Conservation (phyloP, 345 rosid genomes). For the Laguncularia racemosa region DNA sequence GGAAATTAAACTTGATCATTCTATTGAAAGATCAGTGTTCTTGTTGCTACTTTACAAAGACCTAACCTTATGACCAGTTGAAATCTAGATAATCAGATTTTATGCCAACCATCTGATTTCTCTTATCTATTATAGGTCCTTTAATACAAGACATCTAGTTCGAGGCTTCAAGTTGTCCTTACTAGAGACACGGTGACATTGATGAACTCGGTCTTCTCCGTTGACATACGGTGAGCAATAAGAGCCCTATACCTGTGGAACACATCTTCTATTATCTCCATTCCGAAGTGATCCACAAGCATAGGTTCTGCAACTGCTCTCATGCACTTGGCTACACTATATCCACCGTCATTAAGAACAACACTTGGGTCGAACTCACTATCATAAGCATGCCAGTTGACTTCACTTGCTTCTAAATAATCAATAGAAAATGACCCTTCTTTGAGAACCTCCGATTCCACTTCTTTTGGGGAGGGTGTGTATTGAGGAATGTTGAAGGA, state of each 20-base stretch:
- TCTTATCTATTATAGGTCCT: too few relatives aligned
- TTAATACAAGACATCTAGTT: too few relatives aligned
- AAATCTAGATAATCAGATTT: too few relatives aligned
- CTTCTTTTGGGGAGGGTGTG: conserved; percentile 40
- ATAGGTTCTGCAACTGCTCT: conserved; percentile 58
- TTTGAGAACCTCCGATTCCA: conserved; percentile 21
- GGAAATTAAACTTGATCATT: too few relatives aligned
- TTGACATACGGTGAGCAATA: background rate
- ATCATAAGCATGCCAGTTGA: conserved; percentile 13
- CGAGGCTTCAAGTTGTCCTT: background rate
- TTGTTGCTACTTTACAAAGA: too few relatives aligned
- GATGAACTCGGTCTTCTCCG: conserved; percentile 10
- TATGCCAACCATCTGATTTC: too few relatives aligned
- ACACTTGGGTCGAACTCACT: background rate
- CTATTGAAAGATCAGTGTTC: too few relatives aligned
- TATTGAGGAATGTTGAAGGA: conserved; percentile 46
- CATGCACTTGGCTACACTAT: conserved; percentile 30
- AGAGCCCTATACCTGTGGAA: conserved; percentile 11
- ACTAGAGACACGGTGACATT: conserved; percentile 9
- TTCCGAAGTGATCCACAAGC: conserved; percentile 42
- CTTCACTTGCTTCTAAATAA: conserved; percentile 24
- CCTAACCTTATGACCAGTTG: too few relatives aligned
- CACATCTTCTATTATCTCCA: conserved; percentile 21
- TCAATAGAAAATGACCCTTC: conserved; percentile 37
- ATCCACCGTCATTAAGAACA: conserved; percentile 15